phyloP scores from a whole-genome alignment of 2,329 filamentous ascomycete species.

The Ascochyta lentis region DNA sequence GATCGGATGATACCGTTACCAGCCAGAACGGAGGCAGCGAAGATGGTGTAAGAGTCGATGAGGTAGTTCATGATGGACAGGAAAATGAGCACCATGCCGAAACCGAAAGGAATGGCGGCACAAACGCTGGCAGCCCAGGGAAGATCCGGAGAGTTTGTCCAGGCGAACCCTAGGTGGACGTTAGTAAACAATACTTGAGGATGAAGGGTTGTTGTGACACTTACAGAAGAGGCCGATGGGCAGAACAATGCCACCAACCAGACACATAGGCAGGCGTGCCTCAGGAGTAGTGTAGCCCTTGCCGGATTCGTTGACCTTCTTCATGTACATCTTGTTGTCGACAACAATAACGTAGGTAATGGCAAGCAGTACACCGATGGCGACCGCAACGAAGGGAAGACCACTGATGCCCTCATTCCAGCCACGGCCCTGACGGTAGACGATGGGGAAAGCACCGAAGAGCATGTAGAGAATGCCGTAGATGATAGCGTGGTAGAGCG shows the following conservation, averaged over 20 bases:
- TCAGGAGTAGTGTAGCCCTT: constrained; percentile 69
- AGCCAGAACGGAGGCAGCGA: constrained; percentile 76
- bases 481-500: constrained; percentile 66
- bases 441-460: constrained; percentile 61
- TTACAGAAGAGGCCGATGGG: constrained; percentile 57
- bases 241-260: constrained; percentile 67
- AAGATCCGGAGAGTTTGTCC: constrained; percentile 56
- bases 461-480: constrained; percentile 60
- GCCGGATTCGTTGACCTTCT: constrained; percentile 53
- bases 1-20: constrained; percentile 83
- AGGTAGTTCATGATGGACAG: constrained; percentile 57
- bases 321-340: constrained; percentile 47
- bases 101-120: constrained; percentile 61
- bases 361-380: constrained; percentile 68
- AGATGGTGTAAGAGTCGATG: constrained; percentile 68
- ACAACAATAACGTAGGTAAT: constrained; percentile 58
- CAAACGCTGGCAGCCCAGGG: constrained; percentile 65
- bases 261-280: constrained; percentile 66
- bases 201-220: background rate
- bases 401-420: constrained; percentile 49
- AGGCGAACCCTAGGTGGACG: constrained; percentile 40
- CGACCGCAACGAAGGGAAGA: constrained; percentile 69
- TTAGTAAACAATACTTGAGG: background rate
- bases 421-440: constrained; percentile 61
- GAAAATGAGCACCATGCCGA: constrained; percentile 71